Evolutionary conservation across 106 monocot genomes (phyloP).

Genomic region (Dioscorea alata): DNA sequence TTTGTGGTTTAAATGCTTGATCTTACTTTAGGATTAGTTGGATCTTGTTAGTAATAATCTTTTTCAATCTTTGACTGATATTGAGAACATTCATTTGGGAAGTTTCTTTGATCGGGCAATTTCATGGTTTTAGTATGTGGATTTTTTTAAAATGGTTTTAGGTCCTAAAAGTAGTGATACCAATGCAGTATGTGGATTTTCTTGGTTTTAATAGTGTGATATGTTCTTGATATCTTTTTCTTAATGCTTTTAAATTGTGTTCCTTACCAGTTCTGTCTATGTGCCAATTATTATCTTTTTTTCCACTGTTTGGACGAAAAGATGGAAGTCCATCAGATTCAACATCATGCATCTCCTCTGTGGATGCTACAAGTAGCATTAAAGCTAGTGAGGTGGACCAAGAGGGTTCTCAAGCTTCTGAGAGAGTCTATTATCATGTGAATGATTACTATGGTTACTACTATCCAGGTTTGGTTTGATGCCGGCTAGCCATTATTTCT

Average conservation of each 20-base stretch:
- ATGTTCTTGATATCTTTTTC: slow-evolving; percentile 5
- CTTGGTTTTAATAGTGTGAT: neutral
- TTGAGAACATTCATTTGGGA: too few species aligned
- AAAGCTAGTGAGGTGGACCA: slow-evolving; percentile 64
- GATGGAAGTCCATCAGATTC: slow-evolving; percentile 56
- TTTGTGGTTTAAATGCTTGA: neutral
- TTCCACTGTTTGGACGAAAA: slow-evolving; percentile 27
- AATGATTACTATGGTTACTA: slow-evolving; percentile 55
- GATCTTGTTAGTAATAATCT: too few species aligned
- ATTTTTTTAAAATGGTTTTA: slow-evolving; percentile 40
- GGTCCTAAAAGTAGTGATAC: slow-evolving; percentile 9
- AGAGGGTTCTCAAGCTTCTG: slow-evolving; percentile 33
- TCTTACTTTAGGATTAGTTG: too few species aligned
- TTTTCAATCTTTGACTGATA: too few species aligned
- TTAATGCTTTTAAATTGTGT: neutral
- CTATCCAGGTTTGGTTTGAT: slow-evolving; percentile 59
- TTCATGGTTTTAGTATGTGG: too few species aligned
- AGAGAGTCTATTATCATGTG: slow-evolving; percentile 38
- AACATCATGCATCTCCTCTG: slow-evolving; percentile 67
- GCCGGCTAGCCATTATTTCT: neutral
- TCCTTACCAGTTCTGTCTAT: neutral
- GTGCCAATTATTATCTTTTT: neutral
- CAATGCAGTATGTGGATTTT: slow-evolving; percentile 23
- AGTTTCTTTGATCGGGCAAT: too few species aligned
- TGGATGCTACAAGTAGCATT: slow-evolving; percentile 38